Evolutionary conservation across 1,284 basidiomycete species (phyloP).

Genomic region (Cutaneotrichosporon cavernicola): DNA sequence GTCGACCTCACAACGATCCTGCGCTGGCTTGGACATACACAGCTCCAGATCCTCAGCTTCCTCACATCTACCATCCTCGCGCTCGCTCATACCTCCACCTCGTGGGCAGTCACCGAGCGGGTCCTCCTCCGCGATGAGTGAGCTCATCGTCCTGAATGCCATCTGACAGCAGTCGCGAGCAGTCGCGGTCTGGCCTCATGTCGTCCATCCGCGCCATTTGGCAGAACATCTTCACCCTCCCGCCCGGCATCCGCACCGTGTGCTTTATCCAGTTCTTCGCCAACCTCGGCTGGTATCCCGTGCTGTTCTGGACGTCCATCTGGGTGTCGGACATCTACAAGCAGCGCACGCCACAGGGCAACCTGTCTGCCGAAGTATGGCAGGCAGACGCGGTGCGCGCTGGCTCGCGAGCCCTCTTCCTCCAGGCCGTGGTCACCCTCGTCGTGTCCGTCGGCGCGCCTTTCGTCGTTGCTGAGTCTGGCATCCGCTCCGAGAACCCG

Average conservation of each 20-base stretch:
- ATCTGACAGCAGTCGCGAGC: conserved; percentile 40
- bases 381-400: conserved; percentile 72
- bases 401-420: conserved; percentile 79
- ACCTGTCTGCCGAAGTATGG: conserved; percentile 34
- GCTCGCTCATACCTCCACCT: conserved; percentile 58
- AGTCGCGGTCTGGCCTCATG: conserved; percentile 40
- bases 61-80: conserved; percentile 56
- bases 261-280: conserved; percentile 76
- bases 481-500: conserved; percentile 31
- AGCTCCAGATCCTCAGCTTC: conserved; percentile 69
- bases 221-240: conserved; percentile 66
- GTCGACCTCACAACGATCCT: conserved; percentile 66
- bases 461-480: conserved; percentile 60
- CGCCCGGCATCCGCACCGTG: conserved; percentile 72
- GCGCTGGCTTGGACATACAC: conserved; percentile 67
- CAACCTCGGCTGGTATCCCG: conserved; percentile 79
- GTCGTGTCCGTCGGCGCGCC: conserved; percentile 70
- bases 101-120: conserved; percentile 70
- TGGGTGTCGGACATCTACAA: conserved; percentile 86
- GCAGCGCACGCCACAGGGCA: conserved; percentile 46
- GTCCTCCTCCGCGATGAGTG: conserved; percentile 62
- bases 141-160: conserved; percentile 17
- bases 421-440: conserved; percentile 70
- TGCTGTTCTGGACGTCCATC: conserved; percentile 80
- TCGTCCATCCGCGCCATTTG: conserved; percentile 58